Percentiles rank a stretch among this genome's conserved stretches.
phyloP scores from a whole-genome alignment of 2,329 filamentous ascomycete genomes.

The Fusarium hainanense region DNA sequence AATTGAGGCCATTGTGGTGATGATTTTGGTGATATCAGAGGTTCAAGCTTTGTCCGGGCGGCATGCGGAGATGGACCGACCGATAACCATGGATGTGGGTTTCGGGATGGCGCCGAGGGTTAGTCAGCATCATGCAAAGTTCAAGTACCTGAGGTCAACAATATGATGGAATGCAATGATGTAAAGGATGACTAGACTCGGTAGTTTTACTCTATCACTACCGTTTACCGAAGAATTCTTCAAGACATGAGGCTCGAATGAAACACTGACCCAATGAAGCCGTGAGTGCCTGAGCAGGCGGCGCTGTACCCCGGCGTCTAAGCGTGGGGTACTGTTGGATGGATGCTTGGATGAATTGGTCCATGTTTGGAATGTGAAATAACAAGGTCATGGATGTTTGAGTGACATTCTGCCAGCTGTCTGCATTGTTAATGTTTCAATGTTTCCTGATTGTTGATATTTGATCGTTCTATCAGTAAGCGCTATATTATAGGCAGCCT shows the following conservation, averaged over 20 bases:
- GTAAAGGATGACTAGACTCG: not conserved
- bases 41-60: slow-evolving; percentile 35
- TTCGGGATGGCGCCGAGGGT: slow-evolving; percentile 31
- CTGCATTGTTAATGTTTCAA: slow-evolving; percentile 7
- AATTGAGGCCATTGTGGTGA: slow-evolving; percentile 68
- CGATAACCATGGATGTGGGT: slow-evolving; percentile 14
- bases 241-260: slow-evolving; percentile 9
- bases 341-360: not conserved
- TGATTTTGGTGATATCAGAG: slow-evolving; percentile 36
- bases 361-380: slow-evolving; percentile 8
- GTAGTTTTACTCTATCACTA: not conserved
- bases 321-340: slow-evolving; percentile 12
- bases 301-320: not conserved
- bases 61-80: slow-evolving; percentile 36
- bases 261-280: slow-evolving; percentile 25
- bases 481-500: not conserved
- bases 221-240: not conserved
- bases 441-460: not conserved
- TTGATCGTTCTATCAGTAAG: not conserved
- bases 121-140: slow-evolving; percentile 34
- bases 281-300: not conserved
- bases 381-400: slow-evolving; percentile 5
- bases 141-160: not conserved
- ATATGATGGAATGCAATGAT: not conserved
- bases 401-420: slow-evolving; percentile 14